Evolutionary conservation across 2,329 filamentous ascomycete genomes (phyloP), one percentile per base, ranked within the genome.

Genomic region (Clarireedia homoeocarpa): DNA sequence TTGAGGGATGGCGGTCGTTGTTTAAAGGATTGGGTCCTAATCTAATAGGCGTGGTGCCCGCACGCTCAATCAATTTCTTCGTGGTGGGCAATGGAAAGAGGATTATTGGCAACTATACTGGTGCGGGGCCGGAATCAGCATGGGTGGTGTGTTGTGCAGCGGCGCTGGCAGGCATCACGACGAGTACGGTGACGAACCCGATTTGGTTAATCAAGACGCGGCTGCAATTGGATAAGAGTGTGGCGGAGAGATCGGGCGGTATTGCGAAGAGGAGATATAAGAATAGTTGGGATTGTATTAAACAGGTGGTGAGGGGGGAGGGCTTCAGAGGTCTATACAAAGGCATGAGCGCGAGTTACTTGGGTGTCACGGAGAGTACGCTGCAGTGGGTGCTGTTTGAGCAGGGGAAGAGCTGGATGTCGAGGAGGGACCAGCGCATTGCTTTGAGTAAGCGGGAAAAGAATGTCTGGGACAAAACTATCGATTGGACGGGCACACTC

Each of bases 161-260:
- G 5, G 83, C 88, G 1, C 77, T 80, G 15, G 91, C 91, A 1
- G 91, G 91, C 2, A 81, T 96, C 45, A 85, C 86, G 6, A 96
- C 92, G 0, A 89, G 89, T 48, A 96, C 92, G 1, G 89, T 87
- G 23, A 97, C 91, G 39, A 96, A 96, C 71, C 91, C 91, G 1
- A 96, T 97, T 67, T 97, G 91, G 91, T 81, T 97, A 61, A 84
- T 97, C 68, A 97, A 97, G 78, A 97, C 91, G 42, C 79, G 91
- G 34, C 71, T 97, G 64, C 91, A 97, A 73, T 81, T 97, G 36
- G 91, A 97, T 75, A 95, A 91, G 75, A 89, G 88, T 68, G 81
- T 84, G 52, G 86, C 86, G 15, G 80, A 82, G 64, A 74, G 74
- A 60, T 75, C 79, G 58, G 80, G 74, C 26, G 77, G 76, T 40